Evolutionary conservation across 176 grass and related monocot species (phyloP).

Genomic region (Triticum timopheevii): DNA sequence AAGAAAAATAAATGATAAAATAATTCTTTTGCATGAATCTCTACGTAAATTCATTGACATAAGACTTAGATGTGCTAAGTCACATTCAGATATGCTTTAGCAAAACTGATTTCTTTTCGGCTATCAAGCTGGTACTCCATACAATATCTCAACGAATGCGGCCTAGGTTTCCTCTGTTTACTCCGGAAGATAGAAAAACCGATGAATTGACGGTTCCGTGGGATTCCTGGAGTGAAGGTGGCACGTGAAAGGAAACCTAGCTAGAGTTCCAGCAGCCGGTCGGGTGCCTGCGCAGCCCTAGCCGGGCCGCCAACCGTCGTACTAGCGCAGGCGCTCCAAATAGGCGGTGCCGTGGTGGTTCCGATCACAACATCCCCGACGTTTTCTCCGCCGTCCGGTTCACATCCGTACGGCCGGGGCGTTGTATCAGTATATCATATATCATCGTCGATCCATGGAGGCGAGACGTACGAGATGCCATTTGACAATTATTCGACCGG

Average conservation of each 20-base stretch:
- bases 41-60: too few relatives aligned
- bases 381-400: slow-evolving; percentile 17
- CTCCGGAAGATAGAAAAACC: too few relatives aligned
- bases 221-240: neutral
- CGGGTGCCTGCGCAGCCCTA: neutral
- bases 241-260: neutral
- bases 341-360: neutral
- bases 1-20: too few relatives aligned
- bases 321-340: neutral
- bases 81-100: too few relatives aligned
- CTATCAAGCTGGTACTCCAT: too few relatives aligned
- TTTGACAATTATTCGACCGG: slow-evolving; percentile 24
- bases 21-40: too few relatives aligned
- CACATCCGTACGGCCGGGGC: neutral
- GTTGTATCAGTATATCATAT: neutral
- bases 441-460: too few relatives aligned
- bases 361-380: neutral
- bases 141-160: too few relatives aligned
- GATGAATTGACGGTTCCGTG: neutral
- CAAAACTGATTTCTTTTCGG: too few relatives aligned
- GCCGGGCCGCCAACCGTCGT: neutral
- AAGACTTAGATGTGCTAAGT: too few relatives aligned
- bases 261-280: neutral
- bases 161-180: neutral
- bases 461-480: neutral